Base-by-base conservation (phyloP, 257 asterid genomes). In the Rubia yunnanensis region DNA sequence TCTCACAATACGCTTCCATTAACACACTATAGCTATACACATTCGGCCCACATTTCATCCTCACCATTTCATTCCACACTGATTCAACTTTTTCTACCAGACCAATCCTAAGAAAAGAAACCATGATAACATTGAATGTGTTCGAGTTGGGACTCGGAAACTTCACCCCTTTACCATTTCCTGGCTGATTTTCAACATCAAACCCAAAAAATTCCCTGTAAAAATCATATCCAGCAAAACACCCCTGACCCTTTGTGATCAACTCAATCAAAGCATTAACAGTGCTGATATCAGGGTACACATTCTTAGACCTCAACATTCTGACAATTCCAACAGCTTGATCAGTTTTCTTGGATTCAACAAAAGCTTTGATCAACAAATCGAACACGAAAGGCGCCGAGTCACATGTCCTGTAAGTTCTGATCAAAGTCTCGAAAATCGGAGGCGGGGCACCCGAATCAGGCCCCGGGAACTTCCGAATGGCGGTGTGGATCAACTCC, bases 371-470 rank as follows among this genome's bases (percentile, higher is more conserved):
- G 36, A 86, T 77, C 13, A 89, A 65, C 76, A 92, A 77, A 75
- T 92, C 96, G 66, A 87, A 89, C 79, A 92, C 97, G 74, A 87
- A 85, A 0, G 97, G 96, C 0, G 99, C 95, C 17, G 99, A 87
- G 79, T 85, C 95, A 77, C 97, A 87, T 8, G 50, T 74, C 54
- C 88, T 79, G 54, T 89, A 92, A 56, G 84, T 82, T 65, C 66
- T 87, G 17, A 86, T 69, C 84, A 89, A 80, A 5, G 84, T 78
- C 70, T 83, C 83, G 0, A 89, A 91, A 55, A 92, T 23, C 11
- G 77, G 72, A 4, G 78, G 66, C 3, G 83, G 78, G 62, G 64
- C 74, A 18, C 62, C 64, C 0, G 48, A 65, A 41, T 46, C 36
- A 50, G 62, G 49, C 10, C 69, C 83, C n/a, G 86, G 79, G 74